Percentiles rank a stretch among this genome's conserved stretches.
Conservation (phyloP, 305 asterid genomes). For the Rubia peregrina region DNA sequence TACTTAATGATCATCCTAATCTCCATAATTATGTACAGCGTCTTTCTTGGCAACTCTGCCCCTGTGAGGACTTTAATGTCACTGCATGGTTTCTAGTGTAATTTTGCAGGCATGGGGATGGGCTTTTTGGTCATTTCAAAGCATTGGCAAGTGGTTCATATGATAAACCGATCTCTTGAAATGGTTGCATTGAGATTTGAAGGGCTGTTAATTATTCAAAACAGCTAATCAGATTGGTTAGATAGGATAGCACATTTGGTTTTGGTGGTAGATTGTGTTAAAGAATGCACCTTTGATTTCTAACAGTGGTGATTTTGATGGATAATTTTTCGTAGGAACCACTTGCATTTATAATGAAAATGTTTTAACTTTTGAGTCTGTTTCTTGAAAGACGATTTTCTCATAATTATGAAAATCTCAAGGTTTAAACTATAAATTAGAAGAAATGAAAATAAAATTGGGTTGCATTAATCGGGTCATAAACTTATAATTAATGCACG, state of each 20-base stretch:
- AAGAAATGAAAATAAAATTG: too few species aligned
- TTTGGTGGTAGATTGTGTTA: neutral
- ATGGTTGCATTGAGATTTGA: constrained; percentile 33
- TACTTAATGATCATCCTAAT: constrained; percentile 9
- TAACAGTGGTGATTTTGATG: neutral
- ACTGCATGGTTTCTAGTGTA: constrained; percentile 6
- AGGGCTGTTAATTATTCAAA: constrained; percentile 22
- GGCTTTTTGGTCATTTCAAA: constrained; percentile 29
- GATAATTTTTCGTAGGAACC: too few species aligned
- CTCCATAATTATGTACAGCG: constrained; percentile 5
- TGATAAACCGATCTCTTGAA: constrained; percentile 30
- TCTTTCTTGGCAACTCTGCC: constrained; percentile 27
- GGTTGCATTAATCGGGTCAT: too few species aligned
- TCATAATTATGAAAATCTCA: too few species aligned
- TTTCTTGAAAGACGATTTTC: too few species aligned
- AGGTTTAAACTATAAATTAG: too few species aligned
- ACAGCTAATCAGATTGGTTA: constrained; percentile 36
- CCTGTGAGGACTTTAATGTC: constrained; percentile 18
- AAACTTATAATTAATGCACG: too few species aligned
- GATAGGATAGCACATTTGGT: constrained; percentile 1
- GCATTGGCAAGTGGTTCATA: constrained; percentile 27
- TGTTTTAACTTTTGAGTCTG: too few species aligned
- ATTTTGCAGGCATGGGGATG: constrained; percentile 22
- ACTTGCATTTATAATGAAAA: too few species aligned
- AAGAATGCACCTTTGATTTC: too few species aligned